Percentiles rank a stretch among this genome's conserved stretches.
Conservation (phyloP, 345 rosid genomes). For the Geranium brycei region DNA sequence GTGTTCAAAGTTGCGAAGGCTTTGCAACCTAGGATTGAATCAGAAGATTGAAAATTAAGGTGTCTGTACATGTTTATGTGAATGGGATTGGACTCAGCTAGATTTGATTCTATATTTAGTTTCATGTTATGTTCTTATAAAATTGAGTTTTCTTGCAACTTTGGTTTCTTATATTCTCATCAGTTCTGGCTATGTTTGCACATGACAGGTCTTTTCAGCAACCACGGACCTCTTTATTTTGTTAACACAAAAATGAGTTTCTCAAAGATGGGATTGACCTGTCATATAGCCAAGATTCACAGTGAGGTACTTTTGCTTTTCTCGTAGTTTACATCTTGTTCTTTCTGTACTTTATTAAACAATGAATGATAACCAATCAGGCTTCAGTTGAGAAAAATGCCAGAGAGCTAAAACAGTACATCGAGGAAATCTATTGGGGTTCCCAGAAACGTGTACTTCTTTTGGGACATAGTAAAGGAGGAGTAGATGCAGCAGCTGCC, state of each 20-base stretch:
- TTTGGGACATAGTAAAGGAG: conserved; percentile 99
- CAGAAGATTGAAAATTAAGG: too few relatives aligned
- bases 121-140: too few relatives aligned
- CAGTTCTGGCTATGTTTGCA: neutral
- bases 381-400: conserved; percentile 98
- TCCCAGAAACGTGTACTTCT: conserved; percentile 78
- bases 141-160: too few relatives aligned
- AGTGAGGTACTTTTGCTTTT: conserved; percentile 51
- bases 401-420: conserved; percentile 76
- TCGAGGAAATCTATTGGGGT: conserved; percentile 96
- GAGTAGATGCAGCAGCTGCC: conserved; percentile 94
- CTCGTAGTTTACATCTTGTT: conserved; percentile 3
- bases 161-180: too few relatives aligned
- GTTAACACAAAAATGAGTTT: conserved; percentile 66
- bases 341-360: conserved; percentile 15
- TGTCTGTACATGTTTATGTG: too few relatives aligned
- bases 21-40: too few relatives aligned
- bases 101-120: too few relatives aligned
- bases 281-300: conserved; percentile 98
- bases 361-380: conserved; percentile 27
- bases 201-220: conserved; percentile 82
- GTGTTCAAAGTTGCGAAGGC: too few relatives aligned
- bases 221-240: conserved; percentile 94
- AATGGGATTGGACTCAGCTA: too few relatives aligned
- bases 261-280: conserved; percentile 83